Conservation (phyloP, 345 rosid species). For the Syzygium aqueum region DNA sequence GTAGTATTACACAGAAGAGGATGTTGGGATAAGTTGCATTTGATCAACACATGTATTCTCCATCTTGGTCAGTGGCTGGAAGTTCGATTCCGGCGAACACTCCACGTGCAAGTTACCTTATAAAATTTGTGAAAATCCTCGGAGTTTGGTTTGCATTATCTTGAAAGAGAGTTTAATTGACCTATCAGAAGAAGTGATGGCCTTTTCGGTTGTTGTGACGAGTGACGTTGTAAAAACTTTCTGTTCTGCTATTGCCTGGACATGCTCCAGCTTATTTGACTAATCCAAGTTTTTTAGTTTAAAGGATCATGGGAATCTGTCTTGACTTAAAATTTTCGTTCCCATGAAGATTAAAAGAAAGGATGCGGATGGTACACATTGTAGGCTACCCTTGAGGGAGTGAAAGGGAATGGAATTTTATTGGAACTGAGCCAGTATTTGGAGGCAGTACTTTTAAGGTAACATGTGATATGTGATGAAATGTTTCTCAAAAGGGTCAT, state of each 20-base stretch:
- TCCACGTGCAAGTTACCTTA: neutral
- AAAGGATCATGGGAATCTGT: neutral
- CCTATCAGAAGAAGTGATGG: neutral
- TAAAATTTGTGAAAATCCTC: neutral
- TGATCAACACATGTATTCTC: neutral
- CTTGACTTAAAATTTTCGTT: neutral
- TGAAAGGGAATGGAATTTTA: neutral
- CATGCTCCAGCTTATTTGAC: neutral
- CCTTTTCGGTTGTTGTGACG: neutral
- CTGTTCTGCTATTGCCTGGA: neutral
- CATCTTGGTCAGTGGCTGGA: neutral
- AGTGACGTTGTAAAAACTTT: neutral
- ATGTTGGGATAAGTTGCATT: neutral
- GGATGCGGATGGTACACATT: neutral
- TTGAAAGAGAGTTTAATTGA: neutral
- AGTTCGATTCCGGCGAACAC: neutral
- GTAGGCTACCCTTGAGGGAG: neutral
- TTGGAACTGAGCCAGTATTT: neutral
- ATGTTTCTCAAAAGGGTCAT: neutral
- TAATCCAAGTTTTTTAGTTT: neutral
- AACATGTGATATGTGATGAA: neutral
- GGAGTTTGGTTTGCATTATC: neutral
- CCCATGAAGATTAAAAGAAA: neutral
- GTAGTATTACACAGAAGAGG: neutral
- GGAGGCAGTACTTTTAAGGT: neutral